Conservation (phyloP, 2,329 filamentous ascomycete species). For the Ophiocordyceps camponoti-floridani region DNA sequence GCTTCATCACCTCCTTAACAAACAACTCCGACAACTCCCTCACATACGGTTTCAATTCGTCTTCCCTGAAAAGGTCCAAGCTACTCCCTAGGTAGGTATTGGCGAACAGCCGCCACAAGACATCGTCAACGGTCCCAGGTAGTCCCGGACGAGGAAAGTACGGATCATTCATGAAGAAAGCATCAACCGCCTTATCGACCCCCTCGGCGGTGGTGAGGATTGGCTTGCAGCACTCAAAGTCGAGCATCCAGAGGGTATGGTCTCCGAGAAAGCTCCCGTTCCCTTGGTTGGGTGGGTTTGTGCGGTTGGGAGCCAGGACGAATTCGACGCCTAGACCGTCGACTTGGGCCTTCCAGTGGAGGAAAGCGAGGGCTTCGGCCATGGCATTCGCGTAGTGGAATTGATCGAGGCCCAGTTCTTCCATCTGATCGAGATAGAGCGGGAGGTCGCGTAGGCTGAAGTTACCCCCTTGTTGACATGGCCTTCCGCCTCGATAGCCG, state of each 20-base stretch:
- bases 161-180: conserved; percentile 31
- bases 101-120: too few species aligned
- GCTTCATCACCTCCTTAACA: neutral
- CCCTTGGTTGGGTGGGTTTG: neutral
- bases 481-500: conserved; percentile 6
- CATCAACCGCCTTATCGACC: conserved; percentile 19
- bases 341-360: conserved; percentile 27
- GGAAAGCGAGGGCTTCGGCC: conserved; percentile 28
- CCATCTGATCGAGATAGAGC: conserved; percentile 30
- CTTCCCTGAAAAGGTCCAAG: neutral
- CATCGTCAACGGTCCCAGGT: neutral
- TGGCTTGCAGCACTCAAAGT: conserved; percentile 23
- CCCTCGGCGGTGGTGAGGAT: conserved; percentile 19
- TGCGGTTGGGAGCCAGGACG: conserved; percentile 20
- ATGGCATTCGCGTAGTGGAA: conserved; percentile 22
- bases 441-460: conserved; percentile 30
- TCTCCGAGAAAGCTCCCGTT: conserved; percentile 8
- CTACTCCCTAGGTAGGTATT: neutral
- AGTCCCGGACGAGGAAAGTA: conserved; percentile 25
- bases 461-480: too few species aligned
- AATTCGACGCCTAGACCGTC: conserved; percentile 39
- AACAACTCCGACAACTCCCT: neutral
- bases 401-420: conserved; percentile 17
- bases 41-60: neutral
- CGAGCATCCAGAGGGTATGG: conserved; percentile 25